Base-by-base conservation (phyloP, 306 rosid genomes). In the Dicorynia guianensis region DNA sequence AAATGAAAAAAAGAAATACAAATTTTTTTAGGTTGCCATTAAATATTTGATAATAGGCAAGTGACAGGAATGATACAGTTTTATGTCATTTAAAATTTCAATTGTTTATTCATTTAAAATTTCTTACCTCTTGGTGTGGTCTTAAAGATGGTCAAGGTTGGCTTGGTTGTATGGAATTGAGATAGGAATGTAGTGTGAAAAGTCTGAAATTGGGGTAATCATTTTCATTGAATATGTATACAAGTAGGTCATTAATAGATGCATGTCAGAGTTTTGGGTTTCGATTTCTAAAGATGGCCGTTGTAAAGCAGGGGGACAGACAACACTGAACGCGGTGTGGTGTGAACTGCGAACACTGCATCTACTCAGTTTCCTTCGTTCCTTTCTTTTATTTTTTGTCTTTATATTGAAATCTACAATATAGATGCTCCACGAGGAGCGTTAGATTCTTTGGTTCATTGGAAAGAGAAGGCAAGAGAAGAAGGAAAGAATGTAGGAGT, bases 251-350 rank as follows among this genome's bases (percentile, higher is more conserved):
- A 43, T 78, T 44, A 57, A 71, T 63, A 17, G 43, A 68, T 67
- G 30, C 2, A 11, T 58, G 18, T 38, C 49, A 71, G 43, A 78
- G 49, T 78, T 5, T 43, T 1, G 10, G 38, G 77, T 54, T 43
- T 18, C 65, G 4, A 55, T 65, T 25, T 9, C 39, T 76, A 49
- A 69, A 39, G 55, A 59, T 77, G 69, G 5, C 76, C 52, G 38
- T 76, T 76, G 15, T 40, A 70, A 79, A 79, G 74, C 44, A 14
- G 83, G 47, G 69, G 69, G 78, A 47, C 56, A 55, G 17, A 55
- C 1, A 59, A 33, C 40, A 20, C 4, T 33, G 13, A 17, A 65
- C n/a, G 65, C 5, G 48, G 75, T 13, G 18, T 49, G n/a, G 49
- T 15, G 49, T 56, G 67, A 25, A 69, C 39, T 69, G 8, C 42